These are phyloP conservation scores for Isoetes engelmannii DNA, from an alignment of 83 land plant species.

Conservation along the genomic window DNA sequence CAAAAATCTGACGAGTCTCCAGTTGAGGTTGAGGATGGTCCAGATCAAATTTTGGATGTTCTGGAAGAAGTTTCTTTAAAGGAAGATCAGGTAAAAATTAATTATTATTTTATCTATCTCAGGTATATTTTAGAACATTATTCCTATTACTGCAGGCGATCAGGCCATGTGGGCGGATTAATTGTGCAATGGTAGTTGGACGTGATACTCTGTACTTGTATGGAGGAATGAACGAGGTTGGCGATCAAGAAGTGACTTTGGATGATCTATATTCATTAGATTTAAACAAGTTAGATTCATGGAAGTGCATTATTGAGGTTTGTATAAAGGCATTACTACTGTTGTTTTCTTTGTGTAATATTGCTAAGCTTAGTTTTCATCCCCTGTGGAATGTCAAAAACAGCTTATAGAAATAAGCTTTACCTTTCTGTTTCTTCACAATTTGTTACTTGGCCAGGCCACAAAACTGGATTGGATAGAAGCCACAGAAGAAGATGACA, in stretches of 20 bases:
- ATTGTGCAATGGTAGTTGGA: conserved; percentile 82
- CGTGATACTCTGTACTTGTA: conserved; percentile 78
- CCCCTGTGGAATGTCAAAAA: not conserved
- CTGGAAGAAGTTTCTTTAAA: too few species aligned
- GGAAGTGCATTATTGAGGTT: conserved; percentile 93
- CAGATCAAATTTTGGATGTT: too few species aligned
- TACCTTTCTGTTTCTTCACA: not conserved
- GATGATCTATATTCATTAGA: conserved; percentile 86
- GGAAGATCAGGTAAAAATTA: too few species aligned
- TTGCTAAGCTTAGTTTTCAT: too few species aligned
- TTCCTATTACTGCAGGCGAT: not conserved
- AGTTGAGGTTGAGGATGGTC: too few species aligned
- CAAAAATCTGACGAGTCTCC: too few species aligned
- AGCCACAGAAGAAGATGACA: conserved; percentile 62
- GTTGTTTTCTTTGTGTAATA: too few species aligned
- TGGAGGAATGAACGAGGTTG: conserved; percentile 96
- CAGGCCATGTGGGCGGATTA: conserved; percentile 92
- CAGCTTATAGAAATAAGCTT: not conserved
- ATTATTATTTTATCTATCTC: too few species aligned
- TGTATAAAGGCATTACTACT: not conserved
- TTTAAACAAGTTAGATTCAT: conserved; percentile 94
- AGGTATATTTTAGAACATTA: too few species aligned
- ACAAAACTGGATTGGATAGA: conserved; percentile 85
- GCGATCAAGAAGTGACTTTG: conserved; percentile 84
- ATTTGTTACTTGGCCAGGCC: conserved; percentile 56